A percentile compares a stretch with the other conserved stretches of the same genome.
Conservation (phyloP, 2,329 filamentous ascomycete species). For the Ascochyta pisi region DNA sequence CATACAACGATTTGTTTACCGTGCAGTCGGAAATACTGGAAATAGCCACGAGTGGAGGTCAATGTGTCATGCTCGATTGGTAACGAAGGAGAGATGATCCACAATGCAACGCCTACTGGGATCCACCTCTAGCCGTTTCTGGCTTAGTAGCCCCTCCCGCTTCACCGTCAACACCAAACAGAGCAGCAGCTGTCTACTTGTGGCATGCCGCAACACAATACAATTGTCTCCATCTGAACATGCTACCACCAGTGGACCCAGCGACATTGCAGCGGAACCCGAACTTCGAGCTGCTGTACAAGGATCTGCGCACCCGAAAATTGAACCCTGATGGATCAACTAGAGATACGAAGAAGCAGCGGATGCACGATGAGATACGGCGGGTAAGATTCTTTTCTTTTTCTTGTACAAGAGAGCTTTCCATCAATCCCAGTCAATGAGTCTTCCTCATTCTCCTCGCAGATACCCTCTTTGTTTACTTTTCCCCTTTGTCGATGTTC, state of each 20-base stretch:
- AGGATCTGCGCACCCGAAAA: slow-evolving; percentile 53
- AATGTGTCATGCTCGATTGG: too few relatives aligned
- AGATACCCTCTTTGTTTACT: background rate
- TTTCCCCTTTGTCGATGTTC: background rate
- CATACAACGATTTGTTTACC: too few relatives aligned
- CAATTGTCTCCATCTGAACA: slow-evolving; percentile 28
- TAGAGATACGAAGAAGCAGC: slow-evolving; percentile 51
- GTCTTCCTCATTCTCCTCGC: too few relatives aligned
- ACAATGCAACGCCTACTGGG: background rate
- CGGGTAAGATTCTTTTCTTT: slow-evolving; percentile 37
- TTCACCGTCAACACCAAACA: slow-evolving; percentile 20
- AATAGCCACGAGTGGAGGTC: too few relatives aligned
- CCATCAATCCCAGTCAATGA: too few relatives aligned
- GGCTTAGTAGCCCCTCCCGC: background rate
- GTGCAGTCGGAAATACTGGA: too few relatives aligned
- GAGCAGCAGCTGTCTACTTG: background rate
- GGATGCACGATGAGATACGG: slow-evolving; percentile 50
- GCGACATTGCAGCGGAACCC: slow-evolving; percentile 50
- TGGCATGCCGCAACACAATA: slow-evolving; percentile 45
- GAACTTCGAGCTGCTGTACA: slow-evolving; percentile 54
- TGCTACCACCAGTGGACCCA: slow-evolving; percentile 54
- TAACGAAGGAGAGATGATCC: too few relatives aligned
- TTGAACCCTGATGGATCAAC: slow-evolving; percentile 55
- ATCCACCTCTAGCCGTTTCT: background rate
- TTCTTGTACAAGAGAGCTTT: background rate